phyloP scores from a whole-genome alignment of 129 eudicot genomes.

The Apium graveolens region DNA sequence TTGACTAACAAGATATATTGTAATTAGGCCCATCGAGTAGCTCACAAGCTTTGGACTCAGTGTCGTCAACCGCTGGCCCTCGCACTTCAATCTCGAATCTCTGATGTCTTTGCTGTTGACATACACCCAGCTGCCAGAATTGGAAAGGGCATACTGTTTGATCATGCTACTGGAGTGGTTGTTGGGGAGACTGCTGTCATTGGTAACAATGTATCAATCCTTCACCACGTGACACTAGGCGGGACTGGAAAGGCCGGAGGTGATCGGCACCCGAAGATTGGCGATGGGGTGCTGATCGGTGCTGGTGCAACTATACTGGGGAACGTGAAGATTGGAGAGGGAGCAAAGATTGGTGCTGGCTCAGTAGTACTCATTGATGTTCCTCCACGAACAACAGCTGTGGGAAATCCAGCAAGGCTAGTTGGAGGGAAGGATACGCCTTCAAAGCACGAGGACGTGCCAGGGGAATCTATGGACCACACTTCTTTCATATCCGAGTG shows the following conservation, averaged over 20 bases:
- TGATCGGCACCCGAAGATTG: conserved; percentile 84
- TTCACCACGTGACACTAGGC: conserved; percentile 80
- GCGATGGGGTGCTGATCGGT: conserved; percentile 82
- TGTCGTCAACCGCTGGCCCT: too few species aligned
- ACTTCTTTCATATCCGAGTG: conserved; percentile 68
- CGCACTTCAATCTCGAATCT: too few species aligned
- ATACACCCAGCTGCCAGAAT: too few species aligned
- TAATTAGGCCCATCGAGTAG: conserved; percentile 69
- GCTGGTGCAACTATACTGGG: conserved; percentile 83
- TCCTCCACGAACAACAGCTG: conserved; percentile 74
- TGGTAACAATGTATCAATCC: conserved; percentile 68
- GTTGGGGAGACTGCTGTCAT: conserved; percentile 81
- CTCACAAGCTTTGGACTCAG: too few species aligned
- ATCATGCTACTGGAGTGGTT: conserved; percentile 13
- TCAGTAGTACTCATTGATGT: conserved; percentile 77
- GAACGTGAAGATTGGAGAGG: conserved; percentile 62
- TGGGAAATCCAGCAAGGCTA: conserved; percentile 87
- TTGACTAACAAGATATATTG: neutral
- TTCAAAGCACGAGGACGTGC: conserved; percentile 48
- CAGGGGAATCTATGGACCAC: conserved; percentile 87
- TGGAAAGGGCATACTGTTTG: too few species aligned
- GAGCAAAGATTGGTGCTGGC: conserved; percentile 84
- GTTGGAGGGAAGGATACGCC: conserved; percentile 62
- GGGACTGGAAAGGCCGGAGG: conserved; percentile 80
- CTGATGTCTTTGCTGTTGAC: too few species aligned